Percentiles rank a stretch among this genome's conserved stretches.
These are phyloP conservation scores for Cardamine occulta DNA, from an alignment of 345 rosid genomes.

Conservation along the genomic window DNA sequence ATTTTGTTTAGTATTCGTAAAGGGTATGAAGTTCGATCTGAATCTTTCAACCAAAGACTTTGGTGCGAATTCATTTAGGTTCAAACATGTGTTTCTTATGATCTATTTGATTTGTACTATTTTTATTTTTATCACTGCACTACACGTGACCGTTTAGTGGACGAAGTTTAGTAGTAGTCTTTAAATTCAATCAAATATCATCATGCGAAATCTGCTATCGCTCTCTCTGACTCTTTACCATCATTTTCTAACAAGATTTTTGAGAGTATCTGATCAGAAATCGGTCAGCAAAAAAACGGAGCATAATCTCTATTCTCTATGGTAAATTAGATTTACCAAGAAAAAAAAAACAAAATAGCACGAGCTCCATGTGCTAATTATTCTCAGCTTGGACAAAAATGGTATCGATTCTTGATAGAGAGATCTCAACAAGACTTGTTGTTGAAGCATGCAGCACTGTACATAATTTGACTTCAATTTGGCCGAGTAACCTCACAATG, in stretches of 20 bases:
- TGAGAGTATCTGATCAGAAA: not conserved
- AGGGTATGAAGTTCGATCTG: slow-evolving; percentile 21
- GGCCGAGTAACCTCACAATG: slow-evolving; percentile 1
- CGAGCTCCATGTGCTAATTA: slow-evolving; percentile 30
- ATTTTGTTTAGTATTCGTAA: not conserved
- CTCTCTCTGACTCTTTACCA: not conserved
- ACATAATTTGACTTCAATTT: not conserved
- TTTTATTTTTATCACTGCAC: slow-evolving; percentile 13
- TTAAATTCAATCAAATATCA: slow-evolving; percentile 12
- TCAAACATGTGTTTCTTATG: slow-evolving; percentile 31
- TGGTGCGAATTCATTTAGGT: not conserved
- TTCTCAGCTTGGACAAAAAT: slow-evolving; percentile 4
- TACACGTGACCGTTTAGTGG: slow-evolving; percentile 19
- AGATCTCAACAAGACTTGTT: slow-evolving; percentile 29
- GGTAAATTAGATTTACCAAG: not conserved
- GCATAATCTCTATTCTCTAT: not conserved
- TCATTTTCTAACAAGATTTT: slow-evolving; percentile 26
- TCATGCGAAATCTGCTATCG: not conserved
- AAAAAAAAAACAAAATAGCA: not conserved
- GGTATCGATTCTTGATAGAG: slow-evolving; percentile 40
- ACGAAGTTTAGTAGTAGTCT: slow-evolving; percentile 18
- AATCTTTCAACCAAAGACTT: slow-evolving; percentile 1
- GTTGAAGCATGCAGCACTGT: slow-evolving; percentile 31
- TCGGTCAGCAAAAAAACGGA: not conserved
- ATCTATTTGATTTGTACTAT: slow-evolving; percentile 28